Base-by-base conservation (phyloP, 2,329 filamentous ascomycete species). In the Neurospora crassa region DNA sequence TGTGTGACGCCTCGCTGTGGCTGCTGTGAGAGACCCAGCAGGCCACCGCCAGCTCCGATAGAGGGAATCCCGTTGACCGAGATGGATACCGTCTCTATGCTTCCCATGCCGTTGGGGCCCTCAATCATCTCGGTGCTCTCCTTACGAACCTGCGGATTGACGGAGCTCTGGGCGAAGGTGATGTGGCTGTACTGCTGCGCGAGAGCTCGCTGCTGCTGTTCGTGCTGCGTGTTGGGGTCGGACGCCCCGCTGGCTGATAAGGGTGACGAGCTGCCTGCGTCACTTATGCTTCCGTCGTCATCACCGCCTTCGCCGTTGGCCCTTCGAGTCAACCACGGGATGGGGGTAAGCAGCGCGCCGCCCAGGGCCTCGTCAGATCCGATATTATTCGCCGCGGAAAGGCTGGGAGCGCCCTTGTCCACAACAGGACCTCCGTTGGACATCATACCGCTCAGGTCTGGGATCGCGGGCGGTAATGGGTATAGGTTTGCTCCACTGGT, bases 351-450 rank as follows among this genome's bases (percentile, higher is more conserved):
- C 20, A 97, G 84, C 0, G 96, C 96, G 7, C 96, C 96, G 29
- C 95, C 95, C 1, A 98, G 84, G 14, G 91, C 91, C 79, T 97
- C 95, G 76, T 98, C 95, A 68, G 92, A 93, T 1, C 93, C 94
- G 7, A 95, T 83, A 0, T 81, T 79, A 14, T 83, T 80, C 10
- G 81, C 79, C 2, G 78, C 78, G 1, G 79, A 75, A 2, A 80
- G 75, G 63, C 73, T 72, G n/a, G 78, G 79, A 74, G 81, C 81
- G 10, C 67, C 70, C 7, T 63, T 24, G 34, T 70, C 47, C 53
- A 70, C 72, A 74, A 82, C 77, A 47, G 86, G 84, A n/a, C 84
- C 80, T 37, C 91, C 92, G 77, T 96, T 94, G 69, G 83, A 81
- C 14, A 86, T 80, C 75, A 88, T 84, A 69, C 85, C 83, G 37